Conservation (phyloP, 345 rosid species). For the Firmiana major region DNA sequence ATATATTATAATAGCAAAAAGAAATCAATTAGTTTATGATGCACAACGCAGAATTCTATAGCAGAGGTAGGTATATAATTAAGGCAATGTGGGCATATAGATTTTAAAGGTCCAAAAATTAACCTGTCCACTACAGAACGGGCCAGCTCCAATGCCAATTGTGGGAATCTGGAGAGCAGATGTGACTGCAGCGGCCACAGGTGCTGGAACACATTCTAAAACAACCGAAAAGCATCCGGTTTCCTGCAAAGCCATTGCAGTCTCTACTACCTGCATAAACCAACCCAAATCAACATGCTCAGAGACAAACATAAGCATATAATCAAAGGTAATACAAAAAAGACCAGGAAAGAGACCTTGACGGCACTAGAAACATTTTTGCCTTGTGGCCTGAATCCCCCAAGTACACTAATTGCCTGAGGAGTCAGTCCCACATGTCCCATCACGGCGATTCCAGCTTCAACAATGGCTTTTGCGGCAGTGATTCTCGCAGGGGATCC, state of each 20-base stretch:
- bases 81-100: background rate
- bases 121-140: slow-evolving; percentile 95
- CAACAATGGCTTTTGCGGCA: slow-evolving; percentile 81
- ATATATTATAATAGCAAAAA: background rate
- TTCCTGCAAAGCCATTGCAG: slow-evolving; percentile 90
- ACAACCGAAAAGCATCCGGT: slow-evolving; percentile 81
- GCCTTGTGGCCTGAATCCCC: slow-evolving; percentile 97
- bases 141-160: slow-evolving; percentile 96
- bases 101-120: background rate
- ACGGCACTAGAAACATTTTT: slow-evolving; percentile 69
- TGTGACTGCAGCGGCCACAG: slow-evolving; percentile 90
- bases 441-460: slow-evolving; percentile 92
- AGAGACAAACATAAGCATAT: background rate
- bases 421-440: slow-evolving; percentile 94
- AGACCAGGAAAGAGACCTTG: slow-evolving; percentile 42
- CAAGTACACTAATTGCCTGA: slow-evolving; percentile 95
- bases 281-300: slow-evolving; percentile 9
- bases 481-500: slow-evolving; percentile 76
- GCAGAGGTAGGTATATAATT: background rate
- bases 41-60: background rate
- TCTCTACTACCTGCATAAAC: slow-evolving; percentile 74
- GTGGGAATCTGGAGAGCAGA: slow-evolving; percentile 87
- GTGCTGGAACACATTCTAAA: slow-evolving; percentile 29
- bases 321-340: background rate
- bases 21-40: background rate